Conservation (phyloP, 257 asterid species). For the Ajuga chamaepitys region DNA sequence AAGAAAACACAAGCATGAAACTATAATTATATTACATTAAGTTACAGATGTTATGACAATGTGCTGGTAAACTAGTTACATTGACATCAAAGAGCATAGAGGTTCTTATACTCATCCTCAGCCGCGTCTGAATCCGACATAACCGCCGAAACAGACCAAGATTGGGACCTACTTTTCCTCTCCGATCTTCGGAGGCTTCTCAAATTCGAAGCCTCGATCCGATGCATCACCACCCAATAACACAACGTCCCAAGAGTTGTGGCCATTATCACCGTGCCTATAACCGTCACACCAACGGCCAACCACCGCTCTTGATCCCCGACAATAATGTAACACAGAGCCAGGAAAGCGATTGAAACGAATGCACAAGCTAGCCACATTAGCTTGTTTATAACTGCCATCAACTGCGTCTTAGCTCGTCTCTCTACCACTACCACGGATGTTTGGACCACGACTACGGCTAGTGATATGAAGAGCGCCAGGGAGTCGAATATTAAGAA, state of each 20-base stretch:
- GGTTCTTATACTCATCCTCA: slow-evolving; percentile 46
- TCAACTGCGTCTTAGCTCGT: slow-evolving; percentile 51
- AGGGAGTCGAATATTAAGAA: slow-evolving; percentile 64
- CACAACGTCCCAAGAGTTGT: slow-evolving; percentile 59
- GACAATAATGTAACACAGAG: slow-evolving; percentile 49
- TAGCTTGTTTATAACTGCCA: slow-evolving; percentile 70
- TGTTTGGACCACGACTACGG: slow-evolving; percentile 80
- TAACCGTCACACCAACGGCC: slow-evolving; percentile 51
- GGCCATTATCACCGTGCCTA: slow-evolving; percentile 60
- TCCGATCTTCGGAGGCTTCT: slow-evolving; percentile 45
- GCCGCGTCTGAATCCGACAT: slow-evolving; percentile 42
- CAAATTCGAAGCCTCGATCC: slow-evolving; percentile 65
- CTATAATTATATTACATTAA: neutral
- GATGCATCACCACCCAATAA: slow-evolving; percentile 61
- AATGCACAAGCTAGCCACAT: slow-evolving; percentile 82
- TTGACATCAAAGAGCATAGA: slow-evolving; percentile 50
- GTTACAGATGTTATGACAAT: neutral
- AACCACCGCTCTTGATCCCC: slow-evolving; percentile 54
- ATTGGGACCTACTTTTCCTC: slow-evolving; percentile 41
- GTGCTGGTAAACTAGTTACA: neutral
- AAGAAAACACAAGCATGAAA: neutral
- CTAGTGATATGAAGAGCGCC: slow-evolving; percentile 70
- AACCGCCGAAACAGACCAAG: slow-evolving; percentile 43
- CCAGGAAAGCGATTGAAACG: slow-evolving; percentile 51
- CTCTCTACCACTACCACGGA: slow-evolving; percentile 66